A percentile compares a stretch with the other conserved stretches of the same genome.
These are phyloP conservation scores for Aspergillus saccharolyticus DNA, from an alignment of 495 filamentous ascomycete species.

Conservation along the genomic window DNA sequence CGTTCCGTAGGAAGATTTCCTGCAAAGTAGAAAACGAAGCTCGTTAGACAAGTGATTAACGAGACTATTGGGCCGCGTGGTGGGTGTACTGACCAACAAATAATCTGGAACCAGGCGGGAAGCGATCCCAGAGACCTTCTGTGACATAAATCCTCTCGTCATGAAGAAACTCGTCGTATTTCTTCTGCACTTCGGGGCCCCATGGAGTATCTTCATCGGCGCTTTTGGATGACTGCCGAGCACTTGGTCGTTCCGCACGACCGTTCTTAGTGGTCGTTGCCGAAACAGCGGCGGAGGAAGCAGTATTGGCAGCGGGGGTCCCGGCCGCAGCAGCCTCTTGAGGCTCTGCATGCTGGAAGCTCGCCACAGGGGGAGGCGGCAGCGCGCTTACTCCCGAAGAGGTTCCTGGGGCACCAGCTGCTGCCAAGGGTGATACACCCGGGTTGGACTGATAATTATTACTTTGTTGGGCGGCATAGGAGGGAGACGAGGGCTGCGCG, in stretches of 20 bases:
- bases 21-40: conserved; percentile 29
- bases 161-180: conserved; percentile 76
- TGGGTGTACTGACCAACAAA: conserved; percentile 73
- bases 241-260: conserved; percentile 28
- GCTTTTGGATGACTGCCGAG: conserved; percentile 24
- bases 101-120: conserved; percentile 76
- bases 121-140: conserved; percentile 91
- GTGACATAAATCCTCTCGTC: conserved; percentile 75
- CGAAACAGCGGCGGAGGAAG: background rate
- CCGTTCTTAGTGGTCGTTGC: conserved; percentile 13
- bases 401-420: conserved; percentile 50
- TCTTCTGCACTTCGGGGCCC: conserved; percentile 60
- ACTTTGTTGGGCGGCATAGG: conserved; percentile 39
- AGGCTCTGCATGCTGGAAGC: conserved; percentile 48
- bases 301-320: background rate
- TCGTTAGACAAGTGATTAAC: too few species aligned
- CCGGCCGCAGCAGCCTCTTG: conserved; percentile 23
- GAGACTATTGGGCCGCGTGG: background rate
- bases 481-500: conserved; percentile 13
- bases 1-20: conserved; percentile 91
- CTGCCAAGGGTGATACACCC: conserved; percentile 39
- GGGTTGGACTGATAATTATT: conserved; percentile 39
- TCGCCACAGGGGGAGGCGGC: conserved; percentile 55
- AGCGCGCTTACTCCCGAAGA: conserved; percentile 49
- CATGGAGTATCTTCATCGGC: conserved; percentile 48